These are phyloP conservation scores for Pleodorina starrii DNA, from an alignment of 139 green algal species.

Conservation along the genomic window DNA sequence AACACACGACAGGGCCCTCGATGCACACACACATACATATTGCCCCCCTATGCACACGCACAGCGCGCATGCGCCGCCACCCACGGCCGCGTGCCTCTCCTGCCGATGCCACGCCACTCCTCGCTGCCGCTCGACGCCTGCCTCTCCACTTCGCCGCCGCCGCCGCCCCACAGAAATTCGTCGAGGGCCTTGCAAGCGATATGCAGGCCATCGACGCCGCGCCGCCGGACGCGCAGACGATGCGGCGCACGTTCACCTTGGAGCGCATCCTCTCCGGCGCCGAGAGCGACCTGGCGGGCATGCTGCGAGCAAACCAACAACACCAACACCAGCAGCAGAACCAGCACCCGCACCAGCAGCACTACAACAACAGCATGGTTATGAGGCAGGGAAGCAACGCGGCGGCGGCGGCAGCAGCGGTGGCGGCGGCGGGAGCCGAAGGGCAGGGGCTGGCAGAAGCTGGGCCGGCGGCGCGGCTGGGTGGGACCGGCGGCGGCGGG, in stretches of 20 bases:
- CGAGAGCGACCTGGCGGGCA: conserved; percentile 6
- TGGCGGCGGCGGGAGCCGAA: not conserved
- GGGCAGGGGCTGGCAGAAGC: not conserved
- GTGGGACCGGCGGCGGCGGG: not conserved
- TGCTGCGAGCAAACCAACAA: not conserved
- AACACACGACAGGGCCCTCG: too few relatives aligned
- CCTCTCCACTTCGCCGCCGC: not conserved
- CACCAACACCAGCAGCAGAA: not conserved
- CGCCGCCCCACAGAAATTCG: not conserved
- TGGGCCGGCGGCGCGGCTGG: not conserved
- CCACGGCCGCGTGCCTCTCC: too few relatives aligned
- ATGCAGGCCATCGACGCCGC: conserved; percentile 48
- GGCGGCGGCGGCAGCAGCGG: not conserved
- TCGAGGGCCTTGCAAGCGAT: conserved; percentile 32
- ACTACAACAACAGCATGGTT: not conserved
- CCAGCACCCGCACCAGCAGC: not conserved
- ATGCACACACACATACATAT: too few relatives aligned
- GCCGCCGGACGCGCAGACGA: conserved; percentile 32
- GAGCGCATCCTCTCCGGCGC: conserved; percentile 51
- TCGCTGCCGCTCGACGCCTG: too few relatives aligned
- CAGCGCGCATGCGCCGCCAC: too few relatives aligned
- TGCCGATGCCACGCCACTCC: too few relatives aligned
- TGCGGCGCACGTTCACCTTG: conserved; percentile 51
- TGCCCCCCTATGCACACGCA: too few relatives aligned
- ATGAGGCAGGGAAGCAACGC: not conserved